Evolutionary conservation across 495 filamentous ascomycete species (phyloP).

Genomic region (Annulohypoxylon bovei): DNA sequence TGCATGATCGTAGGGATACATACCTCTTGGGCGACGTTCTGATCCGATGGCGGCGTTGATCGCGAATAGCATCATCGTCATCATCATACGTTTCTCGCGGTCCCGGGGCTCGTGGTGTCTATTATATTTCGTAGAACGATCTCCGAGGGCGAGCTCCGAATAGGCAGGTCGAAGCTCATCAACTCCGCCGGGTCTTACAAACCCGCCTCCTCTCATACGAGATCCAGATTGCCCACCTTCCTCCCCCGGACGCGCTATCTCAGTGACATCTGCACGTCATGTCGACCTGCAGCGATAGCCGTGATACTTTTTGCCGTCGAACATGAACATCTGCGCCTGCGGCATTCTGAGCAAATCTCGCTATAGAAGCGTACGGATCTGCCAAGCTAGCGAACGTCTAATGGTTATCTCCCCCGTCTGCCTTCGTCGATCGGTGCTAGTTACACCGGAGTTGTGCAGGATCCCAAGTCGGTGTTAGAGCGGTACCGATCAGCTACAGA

Average conservation of each 20-base stretch:
- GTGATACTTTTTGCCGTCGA: background rate
- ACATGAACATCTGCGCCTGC: background rate
- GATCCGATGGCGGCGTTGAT: constrained; percentile 9
- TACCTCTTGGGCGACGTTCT: background rate
- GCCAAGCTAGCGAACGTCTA: constrained; percentile 11
- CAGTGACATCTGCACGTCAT: constrained; percentile 32
- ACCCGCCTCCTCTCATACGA: constrained; percentile 18
- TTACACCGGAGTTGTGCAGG: constrained; percentile 3
- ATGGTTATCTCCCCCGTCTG: background rate
- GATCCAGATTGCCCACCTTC: constrained; percentile 21
- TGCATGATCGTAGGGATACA: background rate
- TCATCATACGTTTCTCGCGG: constrained; percentile 32
- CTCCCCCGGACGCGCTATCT: constrained; percentile 20
- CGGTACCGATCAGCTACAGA: constrained; percentile 21
- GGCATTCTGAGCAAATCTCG: background rate
- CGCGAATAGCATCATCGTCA: constrained; percentile 14
- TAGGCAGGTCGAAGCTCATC: constrained; percentile 35
- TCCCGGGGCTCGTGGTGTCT: background rate
- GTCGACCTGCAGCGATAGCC: constrained; percentile 17
- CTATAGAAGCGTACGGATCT: constrained; percentile 16
- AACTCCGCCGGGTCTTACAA: constrained; percentile 17
- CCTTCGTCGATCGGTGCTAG: constrained; percentile 2
- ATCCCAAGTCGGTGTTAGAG: constrained; percentile 10
- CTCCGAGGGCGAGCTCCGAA: constrained; percentile 26
- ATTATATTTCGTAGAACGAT: constrained; percentile 25